These are phyloP conservation scores for Dipodascus albidus DNA, from an alignment of 805 yeast genomes.

Conservation along the genomic window DNA sequence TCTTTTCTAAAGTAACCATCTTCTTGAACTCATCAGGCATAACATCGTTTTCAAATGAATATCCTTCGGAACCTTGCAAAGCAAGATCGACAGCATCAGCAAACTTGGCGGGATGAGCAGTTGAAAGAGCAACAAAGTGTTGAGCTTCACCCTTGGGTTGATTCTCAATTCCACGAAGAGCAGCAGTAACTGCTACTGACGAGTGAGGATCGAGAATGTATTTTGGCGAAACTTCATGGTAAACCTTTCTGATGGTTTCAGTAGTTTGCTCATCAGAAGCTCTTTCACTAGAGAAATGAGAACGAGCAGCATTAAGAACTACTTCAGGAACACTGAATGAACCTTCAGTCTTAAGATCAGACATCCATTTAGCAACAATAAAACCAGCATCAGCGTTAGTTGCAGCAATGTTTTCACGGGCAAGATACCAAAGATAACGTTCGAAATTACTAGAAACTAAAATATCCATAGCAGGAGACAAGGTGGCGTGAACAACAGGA, in stretches of 20 bases:
- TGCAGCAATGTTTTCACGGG: constrained; percentile 52
- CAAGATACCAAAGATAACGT: constrained; percentile 89
- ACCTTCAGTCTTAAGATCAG: constrained; percentile 62
- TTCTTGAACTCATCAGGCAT: constrained; percentile 78
- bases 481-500: constrained; percentile 69
- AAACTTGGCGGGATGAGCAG: constrained; percentile 99
- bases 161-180: constrained; percentile 46
- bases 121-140: constrained; percentile 62
- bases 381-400: constrained; percentile 64
- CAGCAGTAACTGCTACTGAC: constrained; percentile 83
- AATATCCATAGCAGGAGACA: constrained; percentile 98
- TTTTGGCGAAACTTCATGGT: constrained; percentile 41
- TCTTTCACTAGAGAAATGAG: constrained; percentile 65
- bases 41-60: constrained; percentile 80
- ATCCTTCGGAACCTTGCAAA: constrained; percentile 49
- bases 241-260: constrained; percentile 63
- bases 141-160: constrained; percentile 30
- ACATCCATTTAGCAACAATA: constrained; percentile 65
- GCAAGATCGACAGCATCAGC: constrained; percentile 91
- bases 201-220: constrained; percentile 95
- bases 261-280: constrained; percentile 71
- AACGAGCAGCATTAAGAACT: constrained; percentile 54
- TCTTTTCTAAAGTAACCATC: constrained; percentile 60
- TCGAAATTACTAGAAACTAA: constrained; percentile 92
- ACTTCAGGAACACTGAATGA: constrained; percentile 57